Conservation (phyloP, 306 rosid genomes). For the Trifolium fragiferum region DNA sequence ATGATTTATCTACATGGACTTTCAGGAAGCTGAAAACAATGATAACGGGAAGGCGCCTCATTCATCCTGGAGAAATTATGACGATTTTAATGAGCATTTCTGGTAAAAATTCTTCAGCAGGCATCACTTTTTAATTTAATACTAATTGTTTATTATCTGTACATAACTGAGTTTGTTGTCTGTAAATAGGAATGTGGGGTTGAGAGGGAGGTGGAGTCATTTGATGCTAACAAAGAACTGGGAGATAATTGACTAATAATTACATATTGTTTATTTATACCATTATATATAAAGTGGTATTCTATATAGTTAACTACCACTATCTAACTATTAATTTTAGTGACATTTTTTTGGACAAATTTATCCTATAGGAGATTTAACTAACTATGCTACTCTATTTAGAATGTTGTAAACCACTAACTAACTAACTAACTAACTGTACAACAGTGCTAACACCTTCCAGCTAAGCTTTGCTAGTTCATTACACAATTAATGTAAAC, state of each 20-base stretch:
- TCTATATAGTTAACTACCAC: not conserved
- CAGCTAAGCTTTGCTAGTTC: not conserved
- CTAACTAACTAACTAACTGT: not conserved
- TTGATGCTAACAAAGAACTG: not conserved
- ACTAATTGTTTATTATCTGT: not conserved
- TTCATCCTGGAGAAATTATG: slow-evolving; percentile 98
- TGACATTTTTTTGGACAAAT: not conserved
- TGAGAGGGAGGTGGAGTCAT: not conserved
- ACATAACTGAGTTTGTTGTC: not conserved
- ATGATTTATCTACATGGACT: slow-evolving; percentile 33
- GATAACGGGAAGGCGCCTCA: slow-evolving; percentile 87
- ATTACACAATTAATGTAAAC: not conserved
- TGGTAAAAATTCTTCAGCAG: slow-evolving; percentile 58
- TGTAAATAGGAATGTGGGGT: not conserved
- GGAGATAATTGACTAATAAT: not conserved
- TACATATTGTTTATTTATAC: not conserved
- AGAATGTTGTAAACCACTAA: not conserved
- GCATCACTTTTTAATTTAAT: not conserved
- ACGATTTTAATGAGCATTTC: slow-evolving; percentile 91
- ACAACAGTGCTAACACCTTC: not conserved
- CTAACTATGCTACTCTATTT: not conserved
- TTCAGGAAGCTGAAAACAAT: slow-evolving; percentile 88
- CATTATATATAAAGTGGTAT: not conserved
- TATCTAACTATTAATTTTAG: not conserved
- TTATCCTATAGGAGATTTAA: not conserved